Evolutionary conservation across 495 filamentous ascomycete genomes (phyloP).

Genomic region (Penicillium turbatum): DNA sequence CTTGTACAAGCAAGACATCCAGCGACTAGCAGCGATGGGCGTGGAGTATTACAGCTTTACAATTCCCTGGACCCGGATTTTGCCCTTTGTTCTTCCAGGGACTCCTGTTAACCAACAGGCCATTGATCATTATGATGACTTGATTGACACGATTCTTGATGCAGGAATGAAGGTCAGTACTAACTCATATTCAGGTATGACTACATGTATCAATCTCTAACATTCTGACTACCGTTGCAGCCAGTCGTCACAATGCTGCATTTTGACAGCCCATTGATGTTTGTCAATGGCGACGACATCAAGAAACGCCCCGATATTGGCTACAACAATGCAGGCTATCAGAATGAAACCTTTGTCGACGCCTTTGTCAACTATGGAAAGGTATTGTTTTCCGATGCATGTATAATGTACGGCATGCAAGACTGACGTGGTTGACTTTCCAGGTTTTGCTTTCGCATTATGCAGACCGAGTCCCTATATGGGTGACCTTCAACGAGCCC

Average conservation of each 20-base stretch:
- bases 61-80: conserved; percentile 43
- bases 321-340: conserved; percentile 32
- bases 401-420: background rate
- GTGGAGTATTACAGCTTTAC: conserved; percentile 47
- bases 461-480: conserved; percentile 41
- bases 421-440: conserved; percentile 31
- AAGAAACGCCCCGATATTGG: conserved; percentile 26
- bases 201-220: background rate
- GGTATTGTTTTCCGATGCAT: background rate
- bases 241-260: conserved; percentile 43
- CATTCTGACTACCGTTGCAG: conserved; percentile 1
- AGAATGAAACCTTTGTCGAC: conserved; percentile 33
- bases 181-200: background rate
- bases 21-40: conserved; percentile 44
- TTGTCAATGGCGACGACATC: conserved; percentile 23
- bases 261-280: conserved; percentile 36
- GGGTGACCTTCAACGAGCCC: conserved; percentile 48
- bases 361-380: conserved; percentile 18
- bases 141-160: conserved; percentile 40
- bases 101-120: conserved; percentile 42
- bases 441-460: conserved; percentile 40
- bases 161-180: conserved; percentile 28
- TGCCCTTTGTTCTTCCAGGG: conserved; percentile 41
- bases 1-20: conserved; percentile 50
- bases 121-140: conserved; percentile 44